Percentiles rank a stretch among this genome's conserved stretches.
Evolutionary conservation across 2,329 filamentous ascomycete genomes (phyloP).

Genomic region (Colletotrichum orchidophilum): DNA sequence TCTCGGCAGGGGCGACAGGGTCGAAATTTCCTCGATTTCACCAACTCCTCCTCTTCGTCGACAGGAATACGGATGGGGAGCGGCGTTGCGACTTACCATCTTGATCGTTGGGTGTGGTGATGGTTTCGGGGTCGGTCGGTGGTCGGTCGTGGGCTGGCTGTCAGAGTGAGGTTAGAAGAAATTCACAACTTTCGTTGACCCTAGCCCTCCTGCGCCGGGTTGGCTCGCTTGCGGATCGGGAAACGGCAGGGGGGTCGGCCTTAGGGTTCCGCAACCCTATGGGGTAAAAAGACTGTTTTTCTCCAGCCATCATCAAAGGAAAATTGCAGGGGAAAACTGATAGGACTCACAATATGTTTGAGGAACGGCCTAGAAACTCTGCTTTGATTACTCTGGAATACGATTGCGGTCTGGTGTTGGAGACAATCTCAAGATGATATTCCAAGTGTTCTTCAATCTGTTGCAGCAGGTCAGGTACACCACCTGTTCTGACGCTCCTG

Average conservation of each 20-base stretch:
- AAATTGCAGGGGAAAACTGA: constrained; percentile 11
- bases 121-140: constrained; percentile 59
- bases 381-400: neutral
- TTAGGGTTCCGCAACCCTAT: constrained; percentile 55
- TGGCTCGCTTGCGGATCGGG: constrained; percentile 56
- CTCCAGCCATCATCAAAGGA: constrained; percentile 21
- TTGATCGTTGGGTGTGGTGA: constrained; percentile 63
- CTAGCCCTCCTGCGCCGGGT: constrained; percentile 44
- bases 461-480: neutral
- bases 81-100: constrained; percentile 59
- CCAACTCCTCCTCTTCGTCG: neutral
- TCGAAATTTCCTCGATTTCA: neutral
- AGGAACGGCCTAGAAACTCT: too few relatives aligned
- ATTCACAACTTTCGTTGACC: constrained; percentile 58
- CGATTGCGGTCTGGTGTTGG: neutral
- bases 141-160: constrained; percentile 41
- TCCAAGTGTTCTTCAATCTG: neutral
- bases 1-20: neutral
- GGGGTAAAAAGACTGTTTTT: constrained; percentile 8
- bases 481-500: neutral
- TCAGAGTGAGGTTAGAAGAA: constrained; percentile 47
- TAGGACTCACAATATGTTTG: neutral
- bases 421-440: neutral
- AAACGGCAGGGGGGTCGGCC: constrained; percentile 37
- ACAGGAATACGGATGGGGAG: constrained; percentile 33